phyloP scores from a whole-genome alignment of 1,284 basidiomycete species.

The Ceratobasidium sp. region DNA sequence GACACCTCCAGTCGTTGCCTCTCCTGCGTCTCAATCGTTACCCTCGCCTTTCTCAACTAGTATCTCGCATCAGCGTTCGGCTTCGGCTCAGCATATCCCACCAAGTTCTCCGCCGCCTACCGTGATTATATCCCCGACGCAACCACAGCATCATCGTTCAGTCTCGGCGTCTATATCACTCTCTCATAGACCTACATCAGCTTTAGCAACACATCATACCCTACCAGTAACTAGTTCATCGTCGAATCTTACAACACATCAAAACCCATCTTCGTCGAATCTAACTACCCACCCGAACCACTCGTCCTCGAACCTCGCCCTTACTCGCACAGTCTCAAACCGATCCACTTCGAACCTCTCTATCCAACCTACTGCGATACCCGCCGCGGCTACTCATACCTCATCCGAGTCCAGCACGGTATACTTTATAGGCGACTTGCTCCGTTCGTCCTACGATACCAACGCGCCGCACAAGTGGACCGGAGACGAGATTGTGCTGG shows the following conservation, averaged over 20 bases:
- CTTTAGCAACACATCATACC: neutral
- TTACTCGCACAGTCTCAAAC: neutral
- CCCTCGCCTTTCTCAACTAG: neutral
- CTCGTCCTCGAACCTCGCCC: constrained; percentile 13
- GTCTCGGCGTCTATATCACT: neutral
- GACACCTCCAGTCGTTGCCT: neutral
- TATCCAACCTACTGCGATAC: neutral
- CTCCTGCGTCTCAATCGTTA: neutral
- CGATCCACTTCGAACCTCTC: neutral
- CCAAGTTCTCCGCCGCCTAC: neutral
- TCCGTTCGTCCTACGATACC: constrained; percentile 31
- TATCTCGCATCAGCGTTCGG: constrained; percentile 15
- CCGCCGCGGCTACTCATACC: neutral
- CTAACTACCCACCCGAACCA: neutral
- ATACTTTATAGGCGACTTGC: constrained; percentile 39
- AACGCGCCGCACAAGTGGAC: constrained; percentile 31
- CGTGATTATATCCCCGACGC: neutral
- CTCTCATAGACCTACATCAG: neutral
- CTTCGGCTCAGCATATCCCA: neutral
- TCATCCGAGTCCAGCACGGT: constrained; percentile 25
- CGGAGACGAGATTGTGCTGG: constrained; percentile 36
- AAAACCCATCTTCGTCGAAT: neutral
- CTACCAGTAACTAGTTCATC: neutral
- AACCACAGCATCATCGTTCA: neutral
- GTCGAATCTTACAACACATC: neutral